These are phyloP conservation scores for Citrullus colocynthis DNA, from an alignment of 306 rosid genomes.

Conservation along the genomic window DNA sequence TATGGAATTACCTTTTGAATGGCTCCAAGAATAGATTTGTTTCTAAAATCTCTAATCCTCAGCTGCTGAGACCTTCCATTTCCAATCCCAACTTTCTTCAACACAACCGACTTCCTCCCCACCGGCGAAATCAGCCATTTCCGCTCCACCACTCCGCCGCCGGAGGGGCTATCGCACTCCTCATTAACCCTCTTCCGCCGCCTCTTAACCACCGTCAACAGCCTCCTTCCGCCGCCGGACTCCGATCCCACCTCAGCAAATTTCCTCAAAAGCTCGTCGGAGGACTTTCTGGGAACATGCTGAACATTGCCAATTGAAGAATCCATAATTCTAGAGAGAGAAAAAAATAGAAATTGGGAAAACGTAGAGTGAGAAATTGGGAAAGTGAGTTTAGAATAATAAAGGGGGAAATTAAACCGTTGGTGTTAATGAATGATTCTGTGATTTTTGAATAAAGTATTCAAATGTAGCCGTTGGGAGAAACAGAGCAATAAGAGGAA, in stretches of 20 bases:
- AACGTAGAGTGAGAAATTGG: background rate
- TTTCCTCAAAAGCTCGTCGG: conserved; percentile 70
- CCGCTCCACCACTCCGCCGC: conserved; percentile 28
- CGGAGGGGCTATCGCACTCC: conserved; percentile 26
- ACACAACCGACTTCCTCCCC: conserved; percentile 23
- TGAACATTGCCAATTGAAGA: conserved; percentile 32
- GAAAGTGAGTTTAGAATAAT: background rate
- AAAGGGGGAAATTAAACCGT: background rate
- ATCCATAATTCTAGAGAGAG: conserved; percentile 24
- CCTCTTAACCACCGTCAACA: conserved; percentile 16
- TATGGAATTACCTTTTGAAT: conserved; percentile 43
- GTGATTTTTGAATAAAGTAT: background rate
- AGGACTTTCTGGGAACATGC: conserved; percentile 55
- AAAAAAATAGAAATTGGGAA: background rate
- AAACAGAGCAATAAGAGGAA: background rate
- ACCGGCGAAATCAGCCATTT: conserved; percentile 44
- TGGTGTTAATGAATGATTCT: background rate
- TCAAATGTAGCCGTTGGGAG: conserved; percentile 5
- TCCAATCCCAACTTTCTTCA: conserved; percentile 37
- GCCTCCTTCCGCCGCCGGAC: conserved; percentile 14
- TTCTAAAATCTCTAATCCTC: conserved; percentile 41
- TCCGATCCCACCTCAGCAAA: conserved; percentile 31
- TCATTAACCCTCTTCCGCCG: conserved; percentile 18
- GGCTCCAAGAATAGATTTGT: conserved; percentile 48
- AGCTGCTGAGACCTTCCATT: conserved; percentile 26